A percentile compares a stretch with the other conserved stretches of the same genome.
These are phyloP conservation scores for Sclerotinia glacialis DNA, from an alignment of 2,329 filamentous ascomycete genomes.

Conservation along the genomic window DNA sequence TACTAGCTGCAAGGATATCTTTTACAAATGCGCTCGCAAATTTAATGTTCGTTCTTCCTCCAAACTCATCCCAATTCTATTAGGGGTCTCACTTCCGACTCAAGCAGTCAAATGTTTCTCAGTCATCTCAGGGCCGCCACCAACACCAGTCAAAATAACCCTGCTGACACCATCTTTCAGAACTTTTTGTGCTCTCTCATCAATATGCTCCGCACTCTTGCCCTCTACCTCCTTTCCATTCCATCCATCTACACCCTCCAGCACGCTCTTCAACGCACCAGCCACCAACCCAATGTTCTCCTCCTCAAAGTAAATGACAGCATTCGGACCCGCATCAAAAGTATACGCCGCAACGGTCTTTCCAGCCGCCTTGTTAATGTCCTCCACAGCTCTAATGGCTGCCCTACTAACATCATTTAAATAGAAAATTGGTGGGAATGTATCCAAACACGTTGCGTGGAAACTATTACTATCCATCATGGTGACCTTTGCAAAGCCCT, in stretches of 20 bases:
- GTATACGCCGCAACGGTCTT: constrained; percentile 88
- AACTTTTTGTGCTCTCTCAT: constrained; percentile 61
- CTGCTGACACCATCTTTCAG: constrained; percentile 79
- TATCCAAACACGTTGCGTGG: constrained; percentile 92
- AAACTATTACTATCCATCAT: constrained; percentile 98
- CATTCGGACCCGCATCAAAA: constrained; percentile 95
- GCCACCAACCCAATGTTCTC: constrained; percentile 71
- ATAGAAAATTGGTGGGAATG: constrained; percentile 97
- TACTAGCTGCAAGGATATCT: constrained; percentile 9
- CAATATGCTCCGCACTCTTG: constrained; percentile 54
- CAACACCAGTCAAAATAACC: constrained; percentile 88
- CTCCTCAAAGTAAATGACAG: constrained; percentile 91
- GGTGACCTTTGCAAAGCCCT: constrained; percentile 80
- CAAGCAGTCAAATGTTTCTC: constrained; percentile 67
- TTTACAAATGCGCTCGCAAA: background rate
- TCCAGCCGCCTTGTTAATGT: constrained; percentile 77
- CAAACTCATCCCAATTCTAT: background rate
- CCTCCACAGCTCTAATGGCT: constrained; percentile 83
- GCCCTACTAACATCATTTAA: constrained; percentile 91
- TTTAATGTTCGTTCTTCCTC: background rate
- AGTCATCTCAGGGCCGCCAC: constrained; percentile 80
- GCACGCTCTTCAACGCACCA: constrained; percentile 70
- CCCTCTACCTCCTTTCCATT: constrained; percentile 55
- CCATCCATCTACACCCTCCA: constrained; percentile 69
- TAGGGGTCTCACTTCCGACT: background rate